These are phyloP conservation scores for Fusarium caatingaense DNA, from an alignment of 2,329 filamentous ascomycete species.

Conservation along the genomic window DNA sequence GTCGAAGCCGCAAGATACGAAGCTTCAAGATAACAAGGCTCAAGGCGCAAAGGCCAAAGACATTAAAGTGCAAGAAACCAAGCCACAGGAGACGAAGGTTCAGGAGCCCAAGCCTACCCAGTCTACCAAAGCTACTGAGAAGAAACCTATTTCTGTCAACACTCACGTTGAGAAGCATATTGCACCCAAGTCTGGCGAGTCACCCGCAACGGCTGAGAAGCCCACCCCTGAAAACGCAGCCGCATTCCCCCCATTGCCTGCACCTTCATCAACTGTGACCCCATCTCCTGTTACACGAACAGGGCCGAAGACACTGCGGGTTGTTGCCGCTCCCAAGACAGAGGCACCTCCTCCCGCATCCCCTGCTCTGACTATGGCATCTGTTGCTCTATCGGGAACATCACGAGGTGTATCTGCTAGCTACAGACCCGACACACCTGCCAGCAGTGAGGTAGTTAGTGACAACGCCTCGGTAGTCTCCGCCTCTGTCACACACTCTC, in stretches of 20 bases:
- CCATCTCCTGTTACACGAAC: constrained; percentile 63
- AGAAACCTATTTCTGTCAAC: constrained; percentile 57
- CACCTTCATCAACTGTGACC: constrained; percentile 57
- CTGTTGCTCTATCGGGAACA: constrained; percentile 45
- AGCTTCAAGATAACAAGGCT: constrained; percentile 24
- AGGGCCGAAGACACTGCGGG: constrained; percentile 74
- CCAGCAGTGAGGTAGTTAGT: constrained; percentile 76
- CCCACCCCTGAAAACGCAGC: constrained; percentile 48
- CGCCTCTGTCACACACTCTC: constrained; percentile 73
- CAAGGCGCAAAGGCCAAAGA: constrained; percentile 22
- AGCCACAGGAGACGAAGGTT: background rate
- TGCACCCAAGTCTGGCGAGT: constrained; percentile 48
- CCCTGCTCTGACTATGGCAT: constrained; percentile 47
- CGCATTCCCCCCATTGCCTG: constrained; percentile 63
- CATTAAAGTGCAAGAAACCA: constrained; percentile 23
- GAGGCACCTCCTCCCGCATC: constrained; percentile 62
- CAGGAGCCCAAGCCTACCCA: constrained; percentile 25
- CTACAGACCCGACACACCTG: constrained; percentile 75
- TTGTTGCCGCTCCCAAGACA: constrained; percentile 73
- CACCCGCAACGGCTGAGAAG: constrained; percentile 48
- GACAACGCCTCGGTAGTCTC: constrained; percentile 82
- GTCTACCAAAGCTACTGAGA: constrained; percentile 26
- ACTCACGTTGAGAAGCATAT: constrained; percentile 59
- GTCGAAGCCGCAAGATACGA: constrained; percentile 32
- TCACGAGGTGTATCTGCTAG: constrained; percentile 48